Conservation (phyloP, 1,284 basidiomycete species). For the Trichosporon coremiiforme region DNA sequence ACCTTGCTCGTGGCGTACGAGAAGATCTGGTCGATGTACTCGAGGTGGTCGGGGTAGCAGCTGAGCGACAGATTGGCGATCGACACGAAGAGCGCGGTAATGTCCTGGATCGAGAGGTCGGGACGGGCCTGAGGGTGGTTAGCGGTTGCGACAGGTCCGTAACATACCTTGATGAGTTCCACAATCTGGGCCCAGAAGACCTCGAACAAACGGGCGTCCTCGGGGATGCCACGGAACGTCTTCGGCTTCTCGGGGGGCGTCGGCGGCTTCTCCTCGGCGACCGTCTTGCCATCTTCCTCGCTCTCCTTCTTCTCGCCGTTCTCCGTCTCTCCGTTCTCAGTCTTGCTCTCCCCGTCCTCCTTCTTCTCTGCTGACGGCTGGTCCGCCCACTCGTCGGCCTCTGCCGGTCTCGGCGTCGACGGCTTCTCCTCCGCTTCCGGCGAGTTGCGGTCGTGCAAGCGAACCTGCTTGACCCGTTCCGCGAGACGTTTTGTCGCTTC, state of each 20-base stretch:
- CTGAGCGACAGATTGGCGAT: constrained; percentile 88
- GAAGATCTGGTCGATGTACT: constrained; percentile 92
- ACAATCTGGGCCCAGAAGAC: constrained; percentile 99
- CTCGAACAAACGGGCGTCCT: constrained; percentile 88
- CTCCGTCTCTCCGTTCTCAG: constrained; percentile 31
- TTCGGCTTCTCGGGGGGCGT: constrained; percentile 54
- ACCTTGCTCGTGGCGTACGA: constrained; percentile 83
- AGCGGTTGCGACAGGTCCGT: constrained; percentile 17
- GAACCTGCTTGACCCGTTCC: constrained; percentile 69
- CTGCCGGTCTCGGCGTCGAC: constrained; percentile 42
- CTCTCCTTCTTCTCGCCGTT: constrained; percentile 25
- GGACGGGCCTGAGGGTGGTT: constrained; percentile 71
- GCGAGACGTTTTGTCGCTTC: constrained; percentile 81
- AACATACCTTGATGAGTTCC: constrained; percentile 81
- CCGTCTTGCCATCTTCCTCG: constrained; percentile 26
- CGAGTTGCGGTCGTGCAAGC: constrained; percentile 42
- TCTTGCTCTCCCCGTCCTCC: constrained; percentile 28
- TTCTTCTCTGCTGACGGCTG: constrained; percentile 27
- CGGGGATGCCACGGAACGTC: constrained; percentile 84
- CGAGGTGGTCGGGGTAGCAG: constrained; percentile 90
- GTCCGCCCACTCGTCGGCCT: constrained; percentile 46
- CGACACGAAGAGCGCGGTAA: constrained; percentile 90
- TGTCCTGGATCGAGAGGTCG: constrained; percentile 90
- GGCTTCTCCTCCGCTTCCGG: constrained; percentile 39
- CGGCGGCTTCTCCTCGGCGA: constrained; percentile 33